phyloP scores from a whole-genome alignment of 2,329 filamentous ascomycete species.

The Plenodomus tracheiphilus region DNA sequence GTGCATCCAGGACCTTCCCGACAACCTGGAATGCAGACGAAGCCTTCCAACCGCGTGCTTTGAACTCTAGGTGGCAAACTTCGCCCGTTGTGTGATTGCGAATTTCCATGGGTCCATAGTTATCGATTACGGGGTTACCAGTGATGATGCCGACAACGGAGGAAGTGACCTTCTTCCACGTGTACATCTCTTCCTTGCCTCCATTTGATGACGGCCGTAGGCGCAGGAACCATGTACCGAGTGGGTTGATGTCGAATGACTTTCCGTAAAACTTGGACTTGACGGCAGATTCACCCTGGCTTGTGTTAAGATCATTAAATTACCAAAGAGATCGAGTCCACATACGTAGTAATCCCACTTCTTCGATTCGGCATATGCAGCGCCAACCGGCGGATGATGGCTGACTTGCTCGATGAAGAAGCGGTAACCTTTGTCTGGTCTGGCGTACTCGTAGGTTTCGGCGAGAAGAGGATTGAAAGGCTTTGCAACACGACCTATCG shows the following conservation, averaged over 20 bases:
- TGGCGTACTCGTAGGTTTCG: conserved; percentile 94
- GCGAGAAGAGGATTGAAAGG: conserved; percentile 96
- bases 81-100: conserved; percentile 98
- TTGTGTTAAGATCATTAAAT: conserved; percentile 13
- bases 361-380: conserved; percentile 87
- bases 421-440: conserved; percentile 95
- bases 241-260: conserved; percentile 93
- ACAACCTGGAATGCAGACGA: conserved; percentile 86
- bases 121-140: conserved; percentile 93
- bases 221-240: conserved; percentile 95
- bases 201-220: conserved; percentile 73
- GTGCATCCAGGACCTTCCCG: conserved; percentile 79
- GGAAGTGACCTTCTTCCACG: conserved; percentile 98
- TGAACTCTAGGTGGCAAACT: conserved; percentile 87
- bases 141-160: conserved; percentile 99
- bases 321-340: neutral
- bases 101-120: conserved; percentile 95
- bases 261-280: conserved; percentile 98
- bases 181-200: conserved; percentile 78
- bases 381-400: conserved; percentile 93
- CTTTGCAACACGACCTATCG: conserved; percentile 94
- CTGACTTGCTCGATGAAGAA: conserved; percentile 99
- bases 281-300: conserved; percentile 83
- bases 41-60: conserved; percentile 93
- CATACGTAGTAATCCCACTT: conserved; percentile 88